Percentiles rank a stretch among this genome's conserved stretches.
Evolutionary conservation across 768 basidiomycete genomes (phyloP).

Genomic region (Tephrocybe sp.): DNA sequence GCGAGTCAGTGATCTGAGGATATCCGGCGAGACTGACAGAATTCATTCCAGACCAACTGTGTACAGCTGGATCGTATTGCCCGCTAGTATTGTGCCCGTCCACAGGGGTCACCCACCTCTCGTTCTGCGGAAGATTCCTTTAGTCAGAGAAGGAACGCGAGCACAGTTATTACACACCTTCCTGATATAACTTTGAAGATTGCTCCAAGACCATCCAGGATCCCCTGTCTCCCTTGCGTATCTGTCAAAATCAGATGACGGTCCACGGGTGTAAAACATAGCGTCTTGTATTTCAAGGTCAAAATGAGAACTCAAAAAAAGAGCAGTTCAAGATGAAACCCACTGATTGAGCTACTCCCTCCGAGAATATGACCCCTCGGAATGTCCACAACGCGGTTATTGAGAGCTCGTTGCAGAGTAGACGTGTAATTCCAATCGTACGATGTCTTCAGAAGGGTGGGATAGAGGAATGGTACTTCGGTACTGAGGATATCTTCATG

Average conservation of each 20-base stretch:
- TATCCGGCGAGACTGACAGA: conserved; percentile 27
- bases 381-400: conserved; percentile 13
- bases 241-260: conserved; percentile 25
- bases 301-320: neutral
- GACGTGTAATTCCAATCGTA: conserved; percentile 34
- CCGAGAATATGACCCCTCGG: conserved; percentile 29
- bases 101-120: conserved; percentile 24
- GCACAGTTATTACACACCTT: neutral
- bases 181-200: conserved; percentile 7
- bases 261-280: conserved; percentile 24
- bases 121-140: conserved; percentile 20
- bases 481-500: neutral
- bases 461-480: neutral
- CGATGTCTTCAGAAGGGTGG: conserved; percentile 18
- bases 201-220: conserved; percentile 29
- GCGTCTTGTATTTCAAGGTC: conserved; percentile 13
- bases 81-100: conserved; percentile 30
- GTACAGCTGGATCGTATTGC: conserved; percentile 29
- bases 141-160: neutral
- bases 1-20: conserved; percentile 25
- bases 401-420: conserved; percentile 19
- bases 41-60: conserved; percentile 27
- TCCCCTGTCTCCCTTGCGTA: conserved; percentile 23
- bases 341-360: conserved; percentile 31
- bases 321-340: neutral